These are phyloP conservation scores for Leccinum rimulosum DNA, from an alignment of 768 basidiomycete genomes.

Conservation along the genomic window DNA sequence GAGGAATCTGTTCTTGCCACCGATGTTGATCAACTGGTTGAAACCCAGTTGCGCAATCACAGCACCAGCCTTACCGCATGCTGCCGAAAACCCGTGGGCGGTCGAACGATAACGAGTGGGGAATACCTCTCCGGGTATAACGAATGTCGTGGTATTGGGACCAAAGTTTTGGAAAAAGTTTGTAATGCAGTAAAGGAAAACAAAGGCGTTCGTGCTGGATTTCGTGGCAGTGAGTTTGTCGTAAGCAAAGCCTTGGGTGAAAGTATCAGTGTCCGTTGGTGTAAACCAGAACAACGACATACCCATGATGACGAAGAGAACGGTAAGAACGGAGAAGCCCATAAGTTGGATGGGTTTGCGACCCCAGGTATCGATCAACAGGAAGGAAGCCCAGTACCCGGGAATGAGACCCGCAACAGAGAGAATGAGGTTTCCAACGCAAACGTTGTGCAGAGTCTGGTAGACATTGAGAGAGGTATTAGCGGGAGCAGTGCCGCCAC, in stretches of 20 bases:
- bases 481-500: constrained; percentile 34
- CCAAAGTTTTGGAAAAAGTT: constrained; percentile 93
- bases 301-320: constrained; percentile 72
- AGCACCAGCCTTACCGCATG: constrained; percentile 80
- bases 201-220: constrained; percentile 54
- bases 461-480: constrained; percentile 44
- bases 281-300: constrained; percentile 17
- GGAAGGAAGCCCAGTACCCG: constrained; percentile 57
- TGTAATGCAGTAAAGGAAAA: constrained; percentile 82
- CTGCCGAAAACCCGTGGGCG: constrained; percentile 81
- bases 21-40: constrained; percentile 62
- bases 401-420: constrained; percentile 79
- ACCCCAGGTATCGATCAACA: constrained; percentile 76
- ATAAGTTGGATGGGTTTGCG: constrained; percentile 80
- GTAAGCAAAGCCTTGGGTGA: constrained; percentile 58
- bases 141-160: constrained; percentile 76
- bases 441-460: constrained; percentile 58
- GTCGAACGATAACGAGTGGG: constrained; percentile 88
- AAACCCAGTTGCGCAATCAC: constrained; percentile 81
- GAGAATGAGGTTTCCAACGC: constrained; percentile 74
- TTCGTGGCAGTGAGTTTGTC: constrained; percentile 49
- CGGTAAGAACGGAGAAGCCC: constrained; percentile 68
- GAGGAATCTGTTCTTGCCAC: constrained; percentile 59
- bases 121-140: constrained; percentile 81
- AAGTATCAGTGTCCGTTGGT: constrained; percentile 4